phyloP scores from a whole-genome alignment of 2,329 filamentous ascomycete species.

The Gaeumannomyces sp. region DNA sequence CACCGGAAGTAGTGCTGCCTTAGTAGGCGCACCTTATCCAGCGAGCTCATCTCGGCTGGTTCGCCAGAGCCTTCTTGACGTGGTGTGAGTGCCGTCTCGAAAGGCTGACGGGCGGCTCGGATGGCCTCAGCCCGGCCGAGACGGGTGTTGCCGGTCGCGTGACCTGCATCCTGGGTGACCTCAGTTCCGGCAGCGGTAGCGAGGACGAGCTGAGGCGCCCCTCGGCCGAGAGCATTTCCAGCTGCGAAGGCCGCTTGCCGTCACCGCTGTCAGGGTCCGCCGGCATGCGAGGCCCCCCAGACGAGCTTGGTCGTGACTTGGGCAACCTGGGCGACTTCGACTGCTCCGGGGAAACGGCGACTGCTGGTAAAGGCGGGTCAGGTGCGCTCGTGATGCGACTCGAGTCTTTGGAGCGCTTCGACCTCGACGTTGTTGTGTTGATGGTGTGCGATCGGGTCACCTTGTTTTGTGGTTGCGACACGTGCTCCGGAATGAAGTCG shows the following conservation, averaged over 20 bases:
- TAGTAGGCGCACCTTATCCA: conserved; percentile 65
- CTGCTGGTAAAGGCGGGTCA: conserved; percentile 24
- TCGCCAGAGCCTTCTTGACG: conserved; percentile 45
- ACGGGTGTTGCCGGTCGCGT: conserved; percentile 53
- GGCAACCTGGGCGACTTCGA: conserved; percentile 13
- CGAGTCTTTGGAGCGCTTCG: conserved; percentile 41
- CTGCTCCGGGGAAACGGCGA: conserved; percentile 12
- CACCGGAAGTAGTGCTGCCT: conserved; percentile 79
- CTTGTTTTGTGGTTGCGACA: conserved; percentile 4
- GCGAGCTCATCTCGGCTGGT: conserved; percentile 55
- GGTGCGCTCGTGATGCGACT: conserved; percentile 40
- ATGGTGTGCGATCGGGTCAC: conserved; percentile 64
- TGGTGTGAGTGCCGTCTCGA: conserved; percentile 56
- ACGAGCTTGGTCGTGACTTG: conserved; percentile 2
- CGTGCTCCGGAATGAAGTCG: conserved; percentile 25
- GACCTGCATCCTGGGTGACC: conserved; percentile 40
- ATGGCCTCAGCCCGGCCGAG: conserved; percentile 46
- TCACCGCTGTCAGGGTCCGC: not conserved
- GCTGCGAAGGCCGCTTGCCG: conserved; percentile 31
- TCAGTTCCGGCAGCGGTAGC: conserved; percentile 55
- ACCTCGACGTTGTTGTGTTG: conserved; percentile 40
- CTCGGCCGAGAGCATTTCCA: conserved; percentile 50
- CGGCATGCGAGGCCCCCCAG: conserved; percentile 9
- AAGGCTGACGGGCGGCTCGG: conserved; percentile 34
- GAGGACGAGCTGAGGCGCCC: conserved; percentile 63